Evolutionary conservation across 805 yeast genomes (phyloP).

Genomic region (Jamesozyma rosinii): DNA sequence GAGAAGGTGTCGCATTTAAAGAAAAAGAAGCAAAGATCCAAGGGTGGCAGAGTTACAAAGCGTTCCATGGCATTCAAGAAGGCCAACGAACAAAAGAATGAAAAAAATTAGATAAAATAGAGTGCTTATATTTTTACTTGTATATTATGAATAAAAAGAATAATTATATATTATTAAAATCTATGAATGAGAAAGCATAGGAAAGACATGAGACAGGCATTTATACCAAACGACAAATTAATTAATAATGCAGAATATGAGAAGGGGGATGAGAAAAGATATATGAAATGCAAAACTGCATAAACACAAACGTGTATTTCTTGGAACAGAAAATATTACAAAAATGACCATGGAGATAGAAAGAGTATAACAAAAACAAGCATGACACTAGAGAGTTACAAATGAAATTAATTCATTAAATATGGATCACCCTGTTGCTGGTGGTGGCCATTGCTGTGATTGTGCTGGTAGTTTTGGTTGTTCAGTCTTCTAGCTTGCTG

Average conservation of each 20-base stretch:
- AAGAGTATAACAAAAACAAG: too few relatives aligned
- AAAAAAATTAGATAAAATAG: background rate
- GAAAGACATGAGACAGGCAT: background rate
- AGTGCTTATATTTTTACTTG: background rate
- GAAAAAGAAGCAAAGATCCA: conserved; percentile 39
- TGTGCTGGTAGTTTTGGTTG: conserved; percentile 5
- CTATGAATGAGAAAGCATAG: background rate
- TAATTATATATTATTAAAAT: background rate
- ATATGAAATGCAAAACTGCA: too few relatives aligned
- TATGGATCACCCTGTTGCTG: conserved; percentile 16
- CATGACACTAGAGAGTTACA: too few relatives aligned
- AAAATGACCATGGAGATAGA: too few relatives aligned
- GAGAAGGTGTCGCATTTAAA: conserved; percentile 49
- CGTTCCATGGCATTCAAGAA: conserved; percentile 37
- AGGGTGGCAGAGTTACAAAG: conserved; percentile 40
- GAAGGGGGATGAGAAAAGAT: too few relatives aligned
- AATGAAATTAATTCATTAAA: conserved; percentile 7
- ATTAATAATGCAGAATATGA: background rate
- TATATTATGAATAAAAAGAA: conserved; percentile 1
- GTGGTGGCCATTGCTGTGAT: conserved; percentile 3
- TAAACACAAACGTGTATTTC: too few relatives aligned
- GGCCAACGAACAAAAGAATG: conserved; percentile 11
- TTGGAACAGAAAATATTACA: too few relatives aligned
- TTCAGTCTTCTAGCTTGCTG: conserved; percentile 6
- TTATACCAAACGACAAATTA: background rate